Conservation (phyloP, 2,329 filamentous ascomycete genomes). For the Fusarium xyrophilum region DNA sequence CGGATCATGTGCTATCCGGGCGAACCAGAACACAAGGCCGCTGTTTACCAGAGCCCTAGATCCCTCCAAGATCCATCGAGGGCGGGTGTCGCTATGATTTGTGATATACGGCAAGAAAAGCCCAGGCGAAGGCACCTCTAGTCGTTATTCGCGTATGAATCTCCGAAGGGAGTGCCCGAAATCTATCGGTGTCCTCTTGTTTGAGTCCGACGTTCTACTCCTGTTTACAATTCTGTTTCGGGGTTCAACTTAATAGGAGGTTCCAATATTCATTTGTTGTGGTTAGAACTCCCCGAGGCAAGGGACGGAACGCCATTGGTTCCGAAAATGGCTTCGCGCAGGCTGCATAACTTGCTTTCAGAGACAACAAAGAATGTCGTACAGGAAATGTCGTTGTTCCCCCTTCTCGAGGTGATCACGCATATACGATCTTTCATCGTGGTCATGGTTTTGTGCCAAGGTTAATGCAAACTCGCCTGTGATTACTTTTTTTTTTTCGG, state of each 20-base stretch:
- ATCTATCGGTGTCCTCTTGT: conserved; percentile 25
- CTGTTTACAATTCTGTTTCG: conserved; percentile 3
- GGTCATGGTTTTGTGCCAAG: neutral
- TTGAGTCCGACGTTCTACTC: neutral
- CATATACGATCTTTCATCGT: conserved; percentile 11
- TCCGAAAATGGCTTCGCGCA: conserved; percentile 11
- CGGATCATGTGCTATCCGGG: conserved; percentile 19
- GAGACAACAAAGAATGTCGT: neutral
- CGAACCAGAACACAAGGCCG: conserved; percentile 17
- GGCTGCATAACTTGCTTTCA: neutral
- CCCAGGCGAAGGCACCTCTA: neutral
- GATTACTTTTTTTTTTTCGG: conserved; percentile 1
- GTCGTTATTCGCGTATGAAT: neutral
- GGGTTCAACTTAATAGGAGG: conserved; percentile 14
- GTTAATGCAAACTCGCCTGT: neutral
- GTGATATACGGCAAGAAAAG: conserved; percentile 34
- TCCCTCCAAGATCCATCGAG: conserved; percentile 12
- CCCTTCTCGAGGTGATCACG: conserved; percentile 1
- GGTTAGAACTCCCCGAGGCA: conserved; percentile 26
- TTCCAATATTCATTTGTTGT: conserved; percentile 7
- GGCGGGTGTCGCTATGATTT: conserved; percentile 25
- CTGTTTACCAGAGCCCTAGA: conserved; percentile 4
- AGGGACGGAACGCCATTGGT: conserved; percentile 20
- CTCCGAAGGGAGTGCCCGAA: conserved; percentile 36
- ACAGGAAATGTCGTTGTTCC: neutral